Base-by-base conservation (phyloP, 768 basidiomycete genomes). In the Mycena vulgaris region DNA sequence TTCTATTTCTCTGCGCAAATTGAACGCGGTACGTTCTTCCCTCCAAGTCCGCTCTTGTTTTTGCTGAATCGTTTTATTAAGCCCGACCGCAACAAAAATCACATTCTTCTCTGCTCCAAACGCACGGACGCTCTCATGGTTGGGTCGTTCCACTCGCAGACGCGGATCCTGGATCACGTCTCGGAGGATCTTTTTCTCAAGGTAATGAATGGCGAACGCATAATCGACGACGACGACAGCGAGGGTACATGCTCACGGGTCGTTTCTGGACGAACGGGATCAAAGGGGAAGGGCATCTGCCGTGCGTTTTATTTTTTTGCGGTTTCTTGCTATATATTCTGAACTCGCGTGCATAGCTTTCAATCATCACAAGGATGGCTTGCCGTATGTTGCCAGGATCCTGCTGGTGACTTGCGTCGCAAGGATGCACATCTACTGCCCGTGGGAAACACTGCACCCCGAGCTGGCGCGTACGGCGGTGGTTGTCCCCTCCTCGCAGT, bases 151-250 rank as follows among this genome's bases (percentile, higher is more conserved):
- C 56, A 66, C 63, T 65, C 53, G 53, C 51, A 47, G 56, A 27
- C 40, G 17, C 65, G 30, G 19, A 67, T 67, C 21, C 19, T 67
- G 17, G 66, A 67, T 60, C 66, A 52, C 31, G 28, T 67, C 37
- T 67, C 66, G 21, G 66, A 67, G 49, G 57, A 67, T 10, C 55
- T 67, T 8, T 67, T 67, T 23, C 39, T 67, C 37, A 59, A 60
- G 48, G 66, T 59, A 6, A 67, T 67, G 66, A 52, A 59, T 30
- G 57, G 66, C 28, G 33, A 59, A n/a, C 66, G 30, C 17, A 67
- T 59, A 37, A 52, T 67, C 66, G 56, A 67, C 14, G 66, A 59
- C 19, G 66, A 59, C 3, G 66, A 67, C 57, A 59, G 47, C 47
- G 19, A 48, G 8, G 64, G 64, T 51, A 58, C 55, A 25, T 66